Base-by-base conservation (phyloP, 164 flowering plant genomes). In the Tetracentron sinense region DNA sequence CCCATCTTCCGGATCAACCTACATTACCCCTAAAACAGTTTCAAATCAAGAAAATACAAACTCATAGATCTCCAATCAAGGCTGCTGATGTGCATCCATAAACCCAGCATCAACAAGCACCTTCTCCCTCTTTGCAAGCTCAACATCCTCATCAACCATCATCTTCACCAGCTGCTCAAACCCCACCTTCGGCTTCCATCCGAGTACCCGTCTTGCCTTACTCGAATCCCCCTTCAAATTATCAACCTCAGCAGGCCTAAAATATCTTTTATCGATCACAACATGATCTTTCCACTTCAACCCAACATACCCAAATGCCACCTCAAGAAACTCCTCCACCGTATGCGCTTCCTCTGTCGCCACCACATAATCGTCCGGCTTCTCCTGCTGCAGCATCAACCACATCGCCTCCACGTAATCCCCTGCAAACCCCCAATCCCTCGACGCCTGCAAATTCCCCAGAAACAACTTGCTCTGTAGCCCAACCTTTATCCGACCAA, bases 381-480 rank as follows among this genome's bases (percentile, higher is more conserved):
- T 78, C 60, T 91, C 97, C 76, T 89, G 96, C 82, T 94, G 97
- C 61, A 94, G 81, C 99, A 94, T 91, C 84, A 94, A n/a, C 97
- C 99, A 94, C 99, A 94, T 94, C 19, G 97, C 99, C 80, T 91
- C 97, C 51, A 94, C 99, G 35, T 91, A 91, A 66, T 91, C 97
- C 30, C 97, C 97, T 0, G 96, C 97, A 56, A 94, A 89, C 0
- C 98, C 98, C 98, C 98, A 94, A 33, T 90, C 98, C 68, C 97
- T 75, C 12, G 89, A 81, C 0, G 96, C 96, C 73, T 80, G 81
- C 69, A 90, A 44, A 67, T 94, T 91, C 60, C 98, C 98, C 71
- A 94, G 54, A 66, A 90, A 91, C 60, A 94, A 69, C 74, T 85
- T 89, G 72, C 80, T 87, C 88, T 94, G 97, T 60, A 94, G 63